phyloP scores from a whole-genome alignment of 129 eudicot genomes.

The Daucus carota region DNA sequence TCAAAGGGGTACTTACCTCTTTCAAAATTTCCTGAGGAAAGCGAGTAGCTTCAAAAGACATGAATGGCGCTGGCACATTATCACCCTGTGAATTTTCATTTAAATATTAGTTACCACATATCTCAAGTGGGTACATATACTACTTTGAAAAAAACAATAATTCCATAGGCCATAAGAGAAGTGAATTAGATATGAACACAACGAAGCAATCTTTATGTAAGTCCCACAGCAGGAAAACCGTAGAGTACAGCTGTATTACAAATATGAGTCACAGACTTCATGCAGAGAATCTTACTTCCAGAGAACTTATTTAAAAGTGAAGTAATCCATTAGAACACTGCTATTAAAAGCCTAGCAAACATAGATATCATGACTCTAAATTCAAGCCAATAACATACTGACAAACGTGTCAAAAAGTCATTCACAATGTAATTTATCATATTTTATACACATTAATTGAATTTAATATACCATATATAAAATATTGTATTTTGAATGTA shows the following conservation, averaged over 20 bases:
- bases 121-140: neutral
- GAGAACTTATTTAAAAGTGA: neutral
- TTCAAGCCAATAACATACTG: neutral
- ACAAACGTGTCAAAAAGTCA: neutral
- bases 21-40: conserved; percentile 79
- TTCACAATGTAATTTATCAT: neutral
- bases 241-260: neutral
- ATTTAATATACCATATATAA: too few species aligned
- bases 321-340: neutral
- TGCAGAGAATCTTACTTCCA: neutral
- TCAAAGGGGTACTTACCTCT: conserved; percentile 53
- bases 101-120: conserved; percentile 3
- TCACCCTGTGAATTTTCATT: conserved; percentile 59
- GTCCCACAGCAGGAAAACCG: neutral
- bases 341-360: neutral
- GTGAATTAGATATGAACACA: neutral
- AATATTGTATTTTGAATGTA: too few species aligned
- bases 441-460: neutral
- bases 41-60: conserved; percentile 86
- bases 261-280: neutral
- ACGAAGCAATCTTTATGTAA: neutral
- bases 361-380: neutral
- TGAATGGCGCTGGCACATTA: conserved; percentile 86
- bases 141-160: neutral
- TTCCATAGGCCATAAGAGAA: neutral